A percentile compares a stretch with the other conserved stretches of the same genome.
phyloP scores from a whole-genome alignment of 2,329 filamentous ascomycete genomes.

The Drechslera avenae region DNA sequence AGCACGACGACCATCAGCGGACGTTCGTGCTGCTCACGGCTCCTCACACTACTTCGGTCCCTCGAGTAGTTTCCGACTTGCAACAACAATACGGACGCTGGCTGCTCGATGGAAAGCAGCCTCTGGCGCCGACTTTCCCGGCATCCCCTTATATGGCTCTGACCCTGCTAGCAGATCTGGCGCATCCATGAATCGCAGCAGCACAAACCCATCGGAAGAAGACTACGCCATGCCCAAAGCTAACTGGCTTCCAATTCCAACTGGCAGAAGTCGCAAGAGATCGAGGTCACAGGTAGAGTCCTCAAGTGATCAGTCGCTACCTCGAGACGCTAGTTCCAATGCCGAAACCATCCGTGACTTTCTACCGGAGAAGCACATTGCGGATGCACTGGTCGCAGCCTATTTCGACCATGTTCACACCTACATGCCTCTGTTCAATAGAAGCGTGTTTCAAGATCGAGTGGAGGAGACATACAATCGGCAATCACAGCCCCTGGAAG shows the following conservation, averaged over 20 bases:
- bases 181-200: conserved; percentile 16
- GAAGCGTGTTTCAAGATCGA: conserved; percentile 47
- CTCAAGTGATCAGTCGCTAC: conserved; percentile 18
- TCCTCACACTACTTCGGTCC: conserved; percentile 38
- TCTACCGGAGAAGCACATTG: conserved; percentile 45
- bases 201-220: conserved; percentile 26
- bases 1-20: conserved; percentile 14
- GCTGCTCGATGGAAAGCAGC: conserved; percentile 30
- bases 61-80: conserved; percentile 34
- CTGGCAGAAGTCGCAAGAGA: conserved; percentile 23
- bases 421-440: conserved; percentile 48
- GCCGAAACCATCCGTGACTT: conserved; percentile 24
- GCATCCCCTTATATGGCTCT: conserved; percentile 10
- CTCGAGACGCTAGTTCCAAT: background rate
- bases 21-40: conserved; percentile 24
- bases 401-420: conserved; percentile 51
- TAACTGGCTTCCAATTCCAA: conserved; percentile 5
- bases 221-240: conserved; percentile 20
- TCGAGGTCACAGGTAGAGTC: conserved; percentile 23
- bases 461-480: conserved; percentile 49
- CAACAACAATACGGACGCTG: conserved; percentile 26
- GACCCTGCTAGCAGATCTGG: conserved; percentile 10
- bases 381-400: conserved; percentile 48
- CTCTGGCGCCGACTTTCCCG: conserved; percentile 15
- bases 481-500: conserved; percentile 21